These are phyloP conservation scores for Backusella psychrophila DNA, from an alignment of 192 early-diverging fungal genomes.

Conservation along the genomic window DNA sequence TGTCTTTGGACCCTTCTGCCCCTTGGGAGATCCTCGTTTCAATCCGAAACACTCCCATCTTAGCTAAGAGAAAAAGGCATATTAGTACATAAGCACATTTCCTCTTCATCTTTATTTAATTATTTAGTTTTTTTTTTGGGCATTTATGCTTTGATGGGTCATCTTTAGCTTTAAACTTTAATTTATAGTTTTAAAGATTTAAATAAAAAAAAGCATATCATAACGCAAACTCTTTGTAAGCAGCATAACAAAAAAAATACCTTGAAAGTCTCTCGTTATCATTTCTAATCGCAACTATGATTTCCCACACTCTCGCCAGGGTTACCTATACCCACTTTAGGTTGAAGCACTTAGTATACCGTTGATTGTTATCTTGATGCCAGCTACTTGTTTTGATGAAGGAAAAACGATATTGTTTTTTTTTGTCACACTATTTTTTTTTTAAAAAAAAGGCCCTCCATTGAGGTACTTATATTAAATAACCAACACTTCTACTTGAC, in stretches of 20 bases:
- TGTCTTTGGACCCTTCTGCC: not conserved
- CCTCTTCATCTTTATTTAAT: not conserved
- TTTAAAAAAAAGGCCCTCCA: not conserved
- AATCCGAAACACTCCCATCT: not conserved
- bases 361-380: not conserved
- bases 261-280: not conserved
- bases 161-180: not conserved
- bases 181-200: not conserved
- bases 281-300: not conserved
- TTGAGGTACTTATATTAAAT: not conserved
- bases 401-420: not conserved
- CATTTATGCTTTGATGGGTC: not conserved
- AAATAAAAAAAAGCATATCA: not conserved
- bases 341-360: not conserved
- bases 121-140: not conserved
- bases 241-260: not conserved
- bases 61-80: not conserved
- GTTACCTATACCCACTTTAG: not conserved
- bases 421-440: not conserved
- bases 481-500: not conserved
- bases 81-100: not conserved
- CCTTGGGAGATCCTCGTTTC: not conserved
- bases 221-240: not conserved
- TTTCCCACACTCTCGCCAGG: not conserved
- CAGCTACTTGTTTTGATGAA: not conserved